Conservation (phyloP, 805 yeast species). For the Soucietia sequanensis region DNA sequence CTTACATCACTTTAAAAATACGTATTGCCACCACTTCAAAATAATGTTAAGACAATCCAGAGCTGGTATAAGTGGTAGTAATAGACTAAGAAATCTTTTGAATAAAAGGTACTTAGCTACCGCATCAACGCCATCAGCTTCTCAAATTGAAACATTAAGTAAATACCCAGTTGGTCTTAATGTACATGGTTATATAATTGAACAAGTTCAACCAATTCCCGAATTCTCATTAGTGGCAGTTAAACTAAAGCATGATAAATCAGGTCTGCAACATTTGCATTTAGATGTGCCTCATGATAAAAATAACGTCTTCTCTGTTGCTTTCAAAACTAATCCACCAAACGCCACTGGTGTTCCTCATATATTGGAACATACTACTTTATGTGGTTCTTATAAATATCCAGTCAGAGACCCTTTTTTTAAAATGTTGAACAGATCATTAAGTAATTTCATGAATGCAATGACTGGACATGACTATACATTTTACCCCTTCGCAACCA, state of each 20-base stretch:
- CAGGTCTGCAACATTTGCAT: slow-evolving; percentile 83
- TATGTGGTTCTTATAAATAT: slow-evolving; percentile 88
- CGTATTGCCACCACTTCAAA: too few relatives aligned
- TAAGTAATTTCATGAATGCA: slow-evolving; percentile 97
- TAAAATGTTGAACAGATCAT: slow-evolving; percentile 93
- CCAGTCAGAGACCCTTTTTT: slow-evolving; percentile 98
- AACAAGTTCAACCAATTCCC: slow-evolving; percentile 67
- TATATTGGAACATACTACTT: slow-evolving; percentile 90
- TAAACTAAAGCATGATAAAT: slow-evolving; percentile 59
- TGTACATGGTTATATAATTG: slow-evolving; percentile 66
- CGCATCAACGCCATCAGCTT: too few relatives aligned
- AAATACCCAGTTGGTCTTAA: slow-evolving; percentile 64
- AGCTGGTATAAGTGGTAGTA: too few relatives aligned
- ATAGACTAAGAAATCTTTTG: too few relatives aligned
- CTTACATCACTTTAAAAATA: too few relatives aligned
- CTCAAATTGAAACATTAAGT: slow-evolving; percentile 5
- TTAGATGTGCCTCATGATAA: slow-evolving; percentile 74
- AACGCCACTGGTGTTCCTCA: slow-evolving; percentile 96
- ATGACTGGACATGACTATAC: slow-evolving; percentile 98
- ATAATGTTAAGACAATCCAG: too few relatives aligned
- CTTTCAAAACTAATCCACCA: slow-evolving; percentile 93
- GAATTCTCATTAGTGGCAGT: slow-evolving; percentile 82
- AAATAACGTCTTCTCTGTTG: slow-evolving; percentile 86
- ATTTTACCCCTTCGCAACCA: slow-evolving; percentile 93
- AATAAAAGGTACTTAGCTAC: neutral